Evolutionary conservation across 257 asterid species (phyloP).

Genomic region (Jasminum sambac): DNA sequence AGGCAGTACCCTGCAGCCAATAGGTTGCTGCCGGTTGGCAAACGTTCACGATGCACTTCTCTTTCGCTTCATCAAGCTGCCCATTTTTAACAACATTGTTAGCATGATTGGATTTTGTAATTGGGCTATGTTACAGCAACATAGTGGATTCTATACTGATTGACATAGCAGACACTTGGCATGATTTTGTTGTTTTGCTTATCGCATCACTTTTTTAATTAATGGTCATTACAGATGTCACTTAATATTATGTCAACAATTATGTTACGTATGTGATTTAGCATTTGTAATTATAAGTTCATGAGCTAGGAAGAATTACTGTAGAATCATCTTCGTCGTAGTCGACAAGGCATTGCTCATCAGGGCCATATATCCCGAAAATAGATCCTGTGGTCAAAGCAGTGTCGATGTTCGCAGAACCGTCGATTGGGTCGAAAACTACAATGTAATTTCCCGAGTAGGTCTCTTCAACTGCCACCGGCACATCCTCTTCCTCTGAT

Average conservation of each 20-base stretch:
- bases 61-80: slow-evolving; percentile 61
- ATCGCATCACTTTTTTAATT: too few relatives aligned
- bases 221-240: too few relatives aligned
- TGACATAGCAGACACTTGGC: too few relatives aligned
- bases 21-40: slow-evolving; percentile 84
- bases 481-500: slow-evolving; percentile 87
- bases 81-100: neutral
- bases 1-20: slow-evolving; percentile 88
- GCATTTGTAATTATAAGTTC: too few relatives aligned
- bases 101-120: neutral
- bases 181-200: too few relatives aligned
- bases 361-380: slow-evolving; percentile 77
- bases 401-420: slow-evolving; percentile 85
- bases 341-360: slow-evolving; percentile 60
- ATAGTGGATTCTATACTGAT: too few relatives aligned
- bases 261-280: too few relatives aligned
- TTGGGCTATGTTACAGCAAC: too few relatives aligned
- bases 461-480: slow-evolving; percentile 89
- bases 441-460: slow-evolving; percentile 83
- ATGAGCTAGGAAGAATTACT: slow-evolving; percentile 37
- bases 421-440: slow-evolving; percentile 85
- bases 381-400: slow-evolving; percentile 82
- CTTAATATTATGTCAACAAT: too few relatives aligned
- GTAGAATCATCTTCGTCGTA: slow-evolving; percentile 48
- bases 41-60: slow-evolving; percentile 69